Evolutionary conservation across 352 stramenopile species (phyloP).

Genomic region (Phytophthora vignae): DNA sequence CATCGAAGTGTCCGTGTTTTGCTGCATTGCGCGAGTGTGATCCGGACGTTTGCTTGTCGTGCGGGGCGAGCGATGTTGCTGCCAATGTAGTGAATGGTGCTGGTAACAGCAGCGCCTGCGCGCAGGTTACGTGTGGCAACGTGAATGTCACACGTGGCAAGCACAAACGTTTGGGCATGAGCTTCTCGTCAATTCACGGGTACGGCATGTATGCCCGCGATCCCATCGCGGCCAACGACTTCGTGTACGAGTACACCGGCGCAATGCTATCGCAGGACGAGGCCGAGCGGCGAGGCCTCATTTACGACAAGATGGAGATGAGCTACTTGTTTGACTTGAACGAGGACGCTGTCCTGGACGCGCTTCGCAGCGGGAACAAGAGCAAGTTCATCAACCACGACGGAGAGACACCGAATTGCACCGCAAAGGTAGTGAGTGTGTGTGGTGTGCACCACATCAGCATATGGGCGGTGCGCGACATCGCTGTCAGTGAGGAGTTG

Average conservation of each 20-base stretch:
- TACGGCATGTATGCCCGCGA: constrained; percentile 61
- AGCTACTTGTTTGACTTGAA: constrained; percentile 94
- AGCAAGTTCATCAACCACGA: constrained; percentile 87
- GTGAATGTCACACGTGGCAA: constrained; percentile 30
- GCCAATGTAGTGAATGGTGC: constrained; percentile 21
- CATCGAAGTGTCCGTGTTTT: constrained; percentile 57
- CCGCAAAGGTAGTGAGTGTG: constrained; percentile 75
- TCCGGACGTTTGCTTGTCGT: constrained; percentile 58
- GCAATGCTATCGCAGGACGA: constrained; percentile 70
- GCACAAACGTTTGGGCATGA: constrained; percentile 50
- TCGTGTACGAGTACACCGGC: constrained; percentile 72
- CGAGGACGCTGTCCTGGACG: constrained; percentile 88
- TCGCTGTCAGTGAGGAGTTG: constrained; percentile 74
- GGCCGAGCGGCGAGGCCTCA: constrained; percentile 63
- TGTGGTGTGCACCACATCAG: constrained; percentile 91
- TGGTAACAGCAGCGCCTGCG: background rate
- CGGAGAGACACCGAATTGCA: constrained; percentile 69
- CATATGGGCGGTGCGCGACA: constrained; percentile 86
- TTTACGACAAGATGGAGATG: constrained; percentile 85
- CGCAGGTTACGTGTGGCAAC: constrained; percentile 18
- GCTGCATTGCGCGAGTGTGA: constrained; percentile 64
- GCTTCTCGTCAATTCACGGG: constrained; percentile 59
- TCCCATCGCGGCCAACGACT: constrained; percentile 49
- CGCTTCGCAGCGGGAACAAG: constrained; percentile 92
- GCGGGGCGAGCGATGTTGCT: constrained; percentile 51